Evolutionary conservation across 768 basidiomycete species (phyloP).

Genomic region (Kwoniella bestiolae): DNA sequence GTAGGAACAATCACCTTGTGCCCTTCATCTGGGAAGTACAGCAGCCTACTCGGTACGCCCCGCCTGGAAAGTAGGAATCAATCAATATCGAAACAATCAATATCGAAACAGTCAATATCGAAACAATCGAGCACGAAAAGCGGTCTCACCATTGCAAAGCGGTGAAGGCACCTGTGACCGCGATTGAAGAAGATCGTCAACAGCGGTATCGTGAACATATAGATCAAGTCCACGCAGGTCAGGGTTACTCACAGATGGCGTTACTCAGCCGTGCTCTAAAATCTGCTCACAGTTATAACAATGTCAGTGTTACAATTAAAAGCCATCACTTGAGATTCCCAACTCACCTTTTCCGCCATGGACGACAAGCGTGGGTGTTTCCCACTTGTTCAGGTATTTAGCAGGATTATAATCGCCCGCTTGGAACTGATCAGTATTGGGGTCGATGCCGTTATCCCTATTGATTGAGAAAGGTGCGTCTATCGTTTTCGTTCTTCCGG

Average conservation of each 20-base stretch:
- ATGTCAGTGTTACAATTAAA: background rate
- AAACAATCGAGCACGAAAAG: slow-evolving; percentile 4
- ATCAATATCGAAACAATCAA: too few species aligned
- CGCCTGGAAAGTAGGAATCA: too few species aligned
- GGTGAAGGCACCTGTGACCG: slow-evolving; percentile 68
- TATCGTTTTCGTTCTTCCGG: too few species aligned
- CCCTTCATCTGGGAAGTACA: slow-evolving; percentile 51
- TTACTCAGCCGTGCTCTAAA: slow-evolving; percentile 84
- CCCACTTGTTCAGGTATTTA: slow-evolving; percentile 81
- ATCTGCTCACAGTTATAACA: slow-evolving; percentile 59
- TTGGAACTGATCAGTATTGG: background rate
- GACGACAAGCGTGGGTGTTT: slow-evolving; percentile 79
- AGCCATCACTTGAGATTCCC: background rate
- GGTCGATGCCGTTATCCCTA: too few species aligned
- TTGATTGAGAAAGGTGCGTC: too few species aligned
- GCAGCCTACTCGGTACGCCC: slow-evolving; percentile 44
- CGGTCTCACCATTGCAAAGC: slow-evolving; percentile 64
- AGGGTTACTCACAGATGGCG: slow-evolving; percentile 61
- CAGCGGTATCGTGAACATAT: too few species aligned
- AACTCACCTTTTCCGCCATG: slow-evolving; percentile 70
- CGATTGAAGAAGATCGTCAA: background rate
- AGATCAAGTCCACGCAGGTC: too few species aligned
- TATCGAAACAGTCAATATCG: too few species aligned
- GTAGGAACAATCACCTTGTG: slow-evolving; percentile 61
- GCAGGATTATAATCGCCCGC: slow-evolving; percentile 67